Percentiles rank a stretch among this genome's conserved stretches.
Evolutionary conservation across 1,284 basidiomycete genomes (phyloP).

Genomic region (Hymenochaete sp.): DNA sequence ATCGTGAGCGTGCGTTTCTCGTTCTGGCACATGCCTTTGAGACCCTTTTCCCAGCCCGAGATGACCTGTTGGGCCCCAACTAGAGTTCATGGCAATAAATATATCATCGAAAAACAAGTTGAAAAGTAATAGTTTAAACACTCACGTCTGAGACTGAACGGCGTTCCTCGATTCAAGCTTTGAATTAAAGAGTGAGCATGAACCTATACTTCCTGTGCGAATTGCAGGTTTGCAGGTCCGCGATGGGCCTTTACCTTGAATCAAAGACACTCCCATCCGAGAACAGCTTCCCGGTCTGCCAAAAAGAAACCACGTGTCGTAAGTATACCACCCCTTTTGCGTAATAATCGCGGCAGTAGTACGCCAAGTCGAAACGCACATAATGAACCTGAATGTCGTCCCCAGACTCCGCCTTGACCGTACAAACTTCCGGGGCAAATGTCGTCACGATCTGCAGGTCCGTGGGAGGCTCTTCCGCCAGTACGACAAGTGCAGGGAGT

Average conservation of each 20-base stretch:
- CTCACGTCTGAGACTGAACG: constrained; percentile 64
- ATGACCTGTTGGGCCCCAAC: constrained; percentile 79
- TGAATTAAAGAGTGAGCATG: neutral
- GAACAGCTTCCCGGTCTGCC: constrained; percentile 65
- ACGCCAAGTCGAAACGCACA: constrained; percentile 36
- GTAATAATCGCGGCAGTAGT: neutral
- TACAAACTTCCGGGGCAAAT: constrained; percentile 50
- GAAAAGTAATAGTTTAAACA: constrained; percentile 1
- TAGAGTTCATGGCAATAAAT: constrained; percentile 25
- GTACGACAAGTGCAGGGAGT: constrained; percentile 29
- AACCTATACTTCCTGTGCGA: neutral
- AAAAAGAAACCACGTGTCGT: neutral
- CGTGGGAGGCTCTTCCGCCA: constrained; percentile 37
- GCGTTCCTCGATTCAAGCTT: constrained; percentile 57
- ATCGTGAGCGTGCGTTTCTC: constrained; percentile 92
- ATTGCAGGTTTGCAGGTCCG: neutral
- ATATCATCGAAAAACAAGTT: neutral
- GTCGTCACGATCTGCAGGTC: constrained; percentile 57
- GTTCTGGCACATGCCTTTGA: constrained; percentile 76
- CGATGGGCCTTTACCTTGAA: constrained; percentile 49
- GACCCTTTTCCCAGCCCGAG: constrained; percentile 73
- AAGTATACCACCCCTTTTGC: neutral
- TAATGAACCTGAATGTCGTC: constrained; percentile 73
- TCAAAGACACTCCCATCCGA: constrained; percentile 75
- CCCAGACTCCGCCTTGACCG: constrained; percentile 48